Base-by-base conservation (phyloP, 2,329 filamentous ascomycete genomes). In the Epichloe sibirici region DNA sequence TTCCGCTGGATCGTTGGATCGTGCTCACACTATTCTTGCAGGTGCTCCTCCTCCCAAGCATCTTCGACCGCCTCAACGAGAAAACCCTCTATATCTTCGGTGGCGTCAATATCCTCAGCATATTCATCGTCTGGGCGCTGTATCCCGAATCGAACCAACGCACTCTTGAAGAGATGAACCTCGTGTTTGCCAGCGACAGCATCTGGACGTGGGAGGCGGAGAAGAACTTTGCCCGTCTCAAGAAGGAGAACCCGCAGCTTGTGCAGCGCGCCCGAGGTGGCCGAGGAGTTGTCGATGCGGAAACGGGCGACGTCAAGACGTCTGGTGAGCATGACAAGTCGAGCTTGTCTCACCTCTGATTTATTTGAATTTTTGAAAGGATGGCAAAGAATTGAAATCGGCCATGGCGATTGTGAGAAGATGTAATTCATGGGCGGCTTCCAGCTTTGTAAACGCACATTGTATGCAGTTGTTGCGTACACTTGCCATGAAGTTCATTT, bases 41-140 rank as follows among this genome's bases (percentile, higher is more conserved):
- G 48, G 66, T 67, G 0, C 69, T 82, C 0, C 66, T 82, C 1
- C 74, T 76, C 8, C 79, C 79, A 0, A 71, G 76, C n/a, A 83
- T 83, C 67, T 84, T 87, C 62, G 67, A 72, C 52, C 70, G 73
- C 5, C 79, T 89, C 49, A 75, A 77, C 23, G 82, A 87, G 56
- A 87, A 86, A 61, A 88, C 84, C 0, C 71, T 88, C 1, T 86
- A 88, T 62, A 82, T 90, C 49, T 90, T 89, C 59, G 86, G 77
- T 1, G 81, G 76, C 4, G 79, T 76, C 61, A 89, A 88, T 61
- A 66, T 81, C 8, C 65, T 86, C 34, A 75, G 77, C 1, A 82
- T 89, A 4, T 77, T 82, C 0, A 79, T 87, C 67, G 81, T 88
- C 0, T 90, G 83, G 81, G 82, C 82, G 0, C 61, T 90, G 0